phyloP scores from a whole-genome alignment of 768 basidiomycete genomes.

The Nidularia pulvinata region DNA sequence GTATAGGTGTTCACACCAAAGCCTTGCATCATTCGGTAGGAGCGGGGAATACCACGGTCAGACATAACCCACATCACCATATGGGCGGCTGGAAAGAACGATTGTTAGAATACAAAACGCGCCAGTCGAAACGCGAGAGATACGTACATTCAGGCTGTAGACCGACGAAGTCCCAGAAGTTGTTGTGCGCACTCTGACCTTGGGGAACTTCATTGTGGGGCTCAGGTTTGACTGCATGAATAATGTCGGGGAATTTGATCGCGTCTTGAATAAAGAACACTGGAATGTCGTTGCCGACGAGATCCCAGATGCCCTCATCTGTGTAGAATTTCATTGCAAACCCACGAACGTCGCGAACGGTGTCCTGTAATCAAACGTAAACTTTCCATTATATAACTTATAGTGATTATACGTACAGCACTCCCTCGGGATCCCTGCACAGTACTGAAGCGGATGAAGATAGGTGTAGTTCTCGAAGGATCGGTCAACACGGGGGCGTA shows the following conservation, averaged over 20 bases:
- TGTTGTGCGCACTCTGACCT: conserved; percentile 75
- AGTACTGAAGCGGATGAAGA: conserved; percentile 85
- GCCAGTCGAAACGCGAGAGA: too few species aligned
- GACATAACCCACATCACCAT: conserved; percentile 88
- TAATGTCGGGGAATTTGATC: conserved; percentile 84
- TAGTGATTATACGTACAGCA: conserved; percentile 50
- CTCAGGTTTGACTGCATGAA: conserved; percentile 87
- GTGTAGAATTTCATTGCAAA: conserved; percentile 89
- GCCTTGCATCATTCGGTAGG: conserved; percentile 88
- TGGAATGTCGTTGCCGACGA: conserved; percentile 85
- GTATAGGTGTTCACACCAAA: conserved; percentile 89
- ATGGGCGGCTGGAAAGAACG: conserved; percentile 45
- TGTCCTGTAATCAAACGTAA: conserved; percentile 44
- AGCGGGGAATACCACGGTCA: conserved; percentile 83
- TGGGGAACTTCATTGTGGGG: conserved; percentile 81
- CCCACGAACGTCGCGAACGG: conserved; percentile 84
- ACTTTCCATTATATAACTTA: neutral
- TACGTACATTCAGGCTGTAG: conserved; percentile 62
- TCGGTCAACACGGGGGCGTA: conserved; percentile 73
- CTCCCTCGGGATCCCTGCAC: conserved; percentile 84
- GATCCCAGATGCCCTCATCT: conserved; percentile 83
- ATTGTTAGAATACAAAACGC: neutral
- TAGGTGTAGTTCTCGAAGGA: conserved; percentile 67
- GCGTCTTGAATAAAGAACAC: conserved; percentile 84
- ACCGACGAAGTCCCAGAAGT: conserved; percentile 85